Percentiles rank a stretch among this genome's conserved stretches.
phyloP scores from a whole-genome alignment of 768 basidiomycete genomes.

The Hemileccinum rubropunctum region DNA sequence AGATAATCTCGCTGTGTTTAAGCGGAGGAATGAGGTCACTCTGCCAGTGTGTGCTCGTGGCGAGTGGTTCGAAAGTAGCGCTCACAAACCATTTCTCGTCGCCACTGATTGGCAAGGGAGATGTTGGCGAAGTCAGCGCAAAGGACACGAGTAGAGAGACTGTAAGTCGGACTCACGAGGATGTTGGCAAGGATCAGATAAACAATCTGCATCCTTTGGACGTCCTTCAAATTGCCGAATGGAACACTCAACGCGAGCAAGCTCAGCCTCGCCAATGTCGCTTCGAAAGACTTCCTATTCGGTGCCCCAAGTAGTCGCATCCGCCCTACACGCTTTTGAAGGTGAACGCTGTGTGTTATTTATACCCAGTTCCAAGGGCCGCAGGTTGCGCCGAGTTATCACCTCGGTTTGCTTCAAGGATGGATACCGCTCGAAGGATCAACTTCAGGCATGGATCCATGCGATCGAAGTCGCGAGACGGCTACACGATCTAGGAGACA shows the following conservation, averaged over 20 bases:
- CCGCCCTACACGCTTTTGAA: conserved; percentile 39
- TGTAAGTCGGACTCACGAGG: conserved; percentile 59
- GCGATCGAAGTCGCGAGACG: conserved; percentile 17
- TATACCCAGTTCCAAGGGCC: conserved; percentile 28
- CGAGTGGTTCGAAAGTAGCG: conserved; percentile 68
- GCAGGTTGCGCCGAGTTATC: not conserved
- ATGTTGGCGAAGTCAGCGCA: conserved; percentile 68
- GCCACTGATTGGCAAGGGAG: conserved; percentile 48
- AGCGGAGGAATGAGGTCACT: conserved; percentile 58
- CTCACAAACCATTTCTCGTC: conserved; percentile 65
- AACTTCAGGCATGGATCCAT: conserved; percentile 54
- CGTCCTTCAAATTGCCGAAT: conserved; percentile 10
- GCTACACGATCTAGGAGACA: not conserved
- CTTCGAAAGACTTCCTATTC: conserved; percentile 46
- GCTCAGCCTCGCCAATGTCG: conserved; percentile 37
- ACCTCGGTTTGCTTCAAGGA: conserved; percentile 52
- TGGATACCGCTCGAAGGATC: conserved; percentile 44
- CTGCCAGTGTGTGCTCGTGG: conserved; percentile 61
- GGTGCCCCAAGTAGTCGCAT: conserved; percentile 30
- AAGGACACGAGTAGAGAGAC: conserved; percentile 76
- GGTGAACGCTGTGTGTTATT: conserved; percentile 54
- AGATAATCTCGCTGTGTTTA: conserved; percentile 50
- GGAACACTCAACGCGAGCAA: conserved; percentile 13
- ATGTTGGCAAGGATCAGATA: conserved; percentile 52
- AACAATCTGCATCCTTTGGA: conserved; percentile 57